Percentiles rank a stretch among this genome's conserved stretches.
Evolutionary conservation across 2,329 filamentous ascomycete genomes (phyloP).

Genomic region (Diplocarpon mali): DNA sequence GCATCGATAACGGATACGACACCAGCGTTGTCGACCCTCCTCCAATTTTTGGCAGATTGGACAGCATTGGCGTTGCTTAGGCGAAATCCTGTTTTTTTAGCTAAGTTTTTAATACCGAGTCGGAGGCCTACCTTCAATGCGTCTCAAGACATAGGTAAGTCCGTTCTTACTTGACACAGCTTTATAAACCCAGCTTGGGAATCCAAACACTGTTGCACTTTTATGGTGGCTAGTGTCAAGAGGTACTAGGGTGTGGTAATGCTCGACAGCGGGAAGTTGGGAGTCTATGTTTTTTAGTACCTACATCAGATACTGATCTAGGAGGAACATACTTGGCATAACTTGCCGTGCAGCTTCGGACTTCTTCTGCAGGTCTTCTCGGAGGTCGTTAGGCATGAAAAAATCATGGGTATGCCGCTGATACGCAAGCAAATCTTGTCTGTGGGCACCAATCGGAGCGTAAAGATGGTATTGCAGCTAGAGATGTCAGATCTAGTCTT

Average conservation of each 20-base stretch:
- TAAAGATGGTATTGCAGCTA: slow-evolving; percentile 88
- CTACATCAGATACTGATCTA: slow-evolving; percentile 2
- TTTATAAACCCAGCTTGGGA: slow-evolving; percentile 91
- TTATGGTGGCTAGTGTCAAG: slow-evolving; percentile 74
- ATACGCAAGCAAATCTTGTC: slow-evolving; percentile 71
- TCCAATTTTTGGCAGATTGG: slow-evolving; percentile 78
- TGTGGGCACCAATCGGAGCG: slow-evolving; percentile 72
- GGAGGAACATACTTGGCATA: slow-evolving; percentile 52
- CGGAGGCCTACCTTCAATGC: slow-evolving; percentile 57
- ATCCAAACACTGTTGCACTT: slow-evolving; percentile 70
- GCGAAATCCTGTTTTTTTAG: slow-evolving; percentile 51
- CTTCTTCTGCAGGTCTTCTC: slow-evolving; percentile 84
- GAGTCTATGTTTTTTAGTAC: slow-evolving; percentile 36
- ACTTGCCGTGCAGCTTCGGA: slow-evolving; percentile 76
- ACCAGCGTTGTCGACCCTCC: slow-evolving; percentile 67
- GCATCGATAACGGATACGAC: slow-evolving; percentile 83
- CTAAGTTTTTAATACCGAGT: neutral
- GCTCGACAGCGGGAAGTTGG: slow-evolving; percentile 68
- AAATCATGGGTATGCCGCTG: slow-evolving; percentile 84
- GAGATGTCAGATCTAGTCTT: slow-evolving; percentile 16
- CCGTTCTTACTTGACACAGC: slow-evolving; percentile 82
- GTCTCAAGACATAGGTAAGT: slow-evolving; percentile 73
- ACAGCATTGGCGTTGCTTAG: slow-evolving; percentile 86
- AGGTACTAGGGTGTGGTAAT: slow-evolving; percentile 86
- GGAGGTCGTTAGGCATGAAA: slow-evolving; percentile 76